A percentile compares a stretch with the other conserved stretches of the same genome.
Conservation (phyloP, 2,329 filamentous ascomycete species). For the Pseudocercospora musae region DNA sequence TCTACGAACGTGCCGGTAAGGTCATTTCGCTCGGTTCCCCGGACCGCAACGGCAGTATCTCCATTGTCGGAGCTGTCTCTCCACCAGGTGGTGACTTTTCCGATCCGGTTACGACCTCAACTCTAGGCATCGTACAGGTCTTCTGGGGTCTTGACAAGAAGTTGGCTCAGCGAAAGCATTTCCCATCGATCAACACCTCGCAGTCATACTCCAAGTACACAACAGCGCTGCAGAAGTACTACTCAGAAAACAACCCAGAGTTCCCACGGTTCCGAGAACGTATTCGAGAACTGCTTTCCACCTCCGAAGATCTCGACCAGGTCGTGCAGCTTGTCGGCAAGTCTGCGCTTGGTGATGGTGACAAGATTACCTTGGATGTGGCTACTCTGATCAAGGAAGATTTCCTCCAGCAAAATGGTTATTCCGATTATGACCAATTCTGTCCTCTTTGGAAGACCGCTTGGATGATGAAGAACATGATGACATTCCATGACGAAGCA, state of each 20-base stretch:
- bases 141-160: constrained; percentile 99
- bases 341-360: constrained; percentile 88
- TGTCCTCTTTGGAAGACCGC: constrained; percentile 99
- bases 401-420: constrained; percentile 98
- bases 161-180: constrained; percentile 97
- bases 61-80: constrained; percentile 95
- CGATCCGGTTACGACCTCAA: constrained; percentile 91
- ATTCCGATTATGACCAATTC: constrained; percentile 98
- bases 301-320: constrained; percentile 96
- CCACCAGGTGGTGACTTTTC: constrained; percentile 99
- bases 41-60: constrained; percentile 85
- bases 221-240: constrained; percentile 81
- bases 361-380: constrained; percentile 97
- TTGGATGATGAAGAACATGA: constrained; percentile 99
- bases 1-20: constrained; percentile 97
- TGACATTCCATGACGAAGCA: constrained; percentile 95
- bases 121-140: constrained; percentile 95
- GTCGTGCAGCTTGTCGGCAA: constrained; percentile 98
- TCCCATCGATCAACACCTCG: constrained; percentile 95
- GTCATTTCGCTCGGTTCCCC: constrained; percentile 83
- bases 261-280: constrained; percentile 91
- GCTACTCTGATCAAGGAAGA: constrained; percentile 93
- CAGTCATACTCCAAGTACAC: constrained; percentile 98
- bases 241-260: constrained; percentile 88
- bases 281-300: constrained; percentile 88